Evolutionary conservation across 2,329 filamentous ascomycete genomes (phyloP), one percentile per base, ranked within the genome.

Genomic region (Epichloe sp.): DNA sequence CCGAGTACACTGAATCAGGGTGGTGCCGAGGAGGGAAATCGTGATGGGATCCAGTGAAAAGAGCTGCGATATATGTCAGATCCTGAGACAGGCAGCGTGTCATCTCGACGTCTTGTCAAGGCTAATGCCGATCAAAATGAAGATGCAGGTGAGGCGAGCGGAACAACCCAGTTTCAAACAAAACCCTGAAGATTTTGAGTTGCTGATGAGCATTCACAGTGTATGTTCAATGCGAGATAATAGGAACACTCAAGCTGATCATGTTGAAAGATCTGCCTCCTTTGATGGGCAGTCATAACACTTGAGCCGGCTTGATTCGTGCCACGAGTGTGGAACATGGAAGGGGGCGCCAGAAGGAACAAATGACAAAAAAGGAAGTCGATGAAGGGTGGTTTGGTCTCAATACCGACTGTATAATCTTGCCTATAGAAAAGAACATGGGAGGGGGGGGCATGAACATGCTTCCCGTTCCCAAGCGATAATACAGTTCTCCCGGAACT

Each of bases 31-130:
- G 44, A 12, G 54, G 36, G 17, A 52, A 43, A 42, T 61, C 55
- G 47, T 58, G 46, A 31, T 54, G 26, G 4, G 42, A 51, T 45
- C 57, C 50, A 55, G 54, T 49, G 43, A 56, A 55, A 42, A 56
- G 49, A 40, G 53, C 64, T 66, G 56, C 48, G 57, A 56, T 48
- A 52, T 57, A 56, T 38, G 62, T 66, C 55, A 66, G 64, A 57
- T 59, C 50, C 56, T 56, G 52, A 50, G 56, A 47, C 56, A 52
- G 55, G 59, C 54, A 53, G 49, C 55, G 54, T 48, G 63, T 54
- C 60, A 62, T 61, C 52, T 59, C 57, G 58, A 56, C 47, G 38
- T 15, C 35, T 34, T 17, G 12, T 41, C 19, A 21, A 2, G 15
- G 19, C 15, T 12, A 10, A 21, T 14, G 8, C 34, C 26, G 14